Evolutionary conservation across 768 basidiomycete species (phyloP), one percentile per base, ranked within the genome.

Genomic region (Tremella mesenterica): DNA sequence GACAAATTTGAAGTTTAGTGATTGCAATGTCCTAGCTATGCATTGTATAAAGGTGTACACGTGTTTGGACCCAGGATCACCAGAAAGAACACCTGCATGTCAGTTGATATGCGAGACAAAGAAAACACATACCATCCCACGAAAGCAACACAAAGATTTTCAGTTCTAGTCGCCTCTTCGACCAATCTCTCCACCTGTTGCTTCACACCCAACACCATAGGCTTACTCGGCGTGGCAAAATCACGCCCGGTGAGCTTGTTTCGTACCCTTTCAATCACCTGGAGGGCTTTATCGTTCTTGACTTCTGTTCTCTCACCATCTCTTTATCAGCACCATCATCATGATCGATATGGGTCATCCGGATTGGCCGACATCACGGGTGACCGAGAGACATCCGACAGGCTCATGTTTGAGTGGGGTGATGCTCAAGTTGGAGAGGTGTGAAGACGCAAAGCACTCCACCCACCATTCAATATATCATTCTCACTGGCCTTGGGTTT

Each of bases 141-240:
- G 77, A 93, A 95, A 67, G 89, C 91, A 71, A 93, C 92, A 71
- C 90, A 95, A 1, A 97, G 81, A 71, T 97, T 95, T 73, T 96
- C 92, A 39, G 96, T 73, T 13, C 88, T 85, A 3, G 87, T 95
- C 4, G 95, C 89, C 72, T 97, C 89, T 58, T 84, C 80, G 58
- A 99, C 96, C 49, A 99, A 77, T 71, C 86, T 85, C 67, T 91
- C 88, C 12, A 99, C 95, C 73, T 99, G 95, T 9, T 77, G 80
- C 23, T 78, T 75, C n/a, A 96, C 86, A 8, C 79, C 75, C 44
- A 97, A 78, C 1, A 78, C 76, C 44, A 82, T 75, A 0, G 89
- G 86, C 66, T 93, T 87, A n/a, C n/a, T n/a, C n/a, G n/a, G n/a
- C n/a, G n/a, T n/a, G n/a, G n/a, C n/a, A 77, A 97, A 97, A 70